Conservation (phyloP, 345 rosid genomes). For the Populus pruinosa region DNA sequence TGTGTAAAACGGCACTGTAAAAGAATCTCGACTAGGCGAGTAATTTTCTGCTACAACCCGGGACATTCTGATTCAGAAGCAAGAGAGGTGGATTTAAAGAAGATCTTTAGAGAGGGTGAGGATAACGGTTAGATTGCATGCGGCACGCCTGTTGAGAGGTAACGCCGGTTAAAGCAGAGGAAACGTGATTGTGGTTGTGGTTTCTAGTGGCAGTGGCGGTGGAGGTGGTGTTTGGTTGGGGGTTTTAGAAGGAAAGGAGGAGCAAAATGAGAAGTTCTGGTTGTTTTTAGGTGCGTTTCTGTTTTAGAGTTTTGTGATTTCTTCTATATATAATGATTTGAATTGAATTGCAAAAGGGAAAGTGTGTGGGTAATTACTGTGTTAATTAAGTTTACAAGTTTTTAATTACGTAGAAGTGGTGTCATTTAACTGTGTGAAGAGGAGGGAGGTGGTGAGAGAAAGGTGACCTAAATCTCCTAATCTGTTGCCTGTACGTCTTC, state of each 20-base stretch:
- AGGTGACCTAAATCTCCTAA: slow-evolving; percentile 69
- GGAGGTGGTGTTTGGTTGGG: background rate
- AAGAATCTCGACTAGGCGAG: slow-evolving; percentile 11
- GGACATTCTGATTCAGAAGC: slow-evolving; percentile 29
- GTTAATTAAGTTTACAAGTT: background rate
- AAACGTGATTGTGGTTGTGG: background rate
- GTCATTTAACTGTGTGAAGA: background rate
- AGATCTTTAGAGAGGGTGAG: background rate
- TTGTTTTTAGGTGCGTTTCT: background rate
- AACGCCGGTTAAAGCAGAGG: slow-evolving; percentile 10
- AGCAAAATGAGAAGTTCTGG: background rate
- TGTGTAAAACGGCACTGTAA: slow-evolving; percentile 27
- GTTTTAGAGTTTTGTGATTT: background rate
- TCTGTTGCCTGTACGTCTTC: slow-evolving; percentile 26
- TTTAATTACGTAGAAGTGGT: background rate
- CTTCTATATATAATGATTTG: background rate
- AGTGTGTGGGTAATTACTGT: background rate
- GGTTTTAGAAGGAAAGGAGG: background rate
- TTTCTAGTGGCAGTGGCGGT: background rate
- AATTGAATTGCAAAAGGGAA: background rate
- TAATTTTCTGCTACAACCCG: slow-evolving; percentile 42
- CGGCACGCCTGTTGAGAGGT: background rate
- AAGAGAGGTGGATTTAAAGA: background rate
- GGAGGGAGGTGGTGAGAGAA: slow-evolving; percentile 30
- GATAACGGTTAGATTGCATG: slow-evolving; percentile 12